A percentile compares a stretch with the other conserved stretches of the same genome.
phyloP scores from a whole-genome alignment of 2,329 filamentous ascomycete genomes.

The Calycina marina region DNA sequence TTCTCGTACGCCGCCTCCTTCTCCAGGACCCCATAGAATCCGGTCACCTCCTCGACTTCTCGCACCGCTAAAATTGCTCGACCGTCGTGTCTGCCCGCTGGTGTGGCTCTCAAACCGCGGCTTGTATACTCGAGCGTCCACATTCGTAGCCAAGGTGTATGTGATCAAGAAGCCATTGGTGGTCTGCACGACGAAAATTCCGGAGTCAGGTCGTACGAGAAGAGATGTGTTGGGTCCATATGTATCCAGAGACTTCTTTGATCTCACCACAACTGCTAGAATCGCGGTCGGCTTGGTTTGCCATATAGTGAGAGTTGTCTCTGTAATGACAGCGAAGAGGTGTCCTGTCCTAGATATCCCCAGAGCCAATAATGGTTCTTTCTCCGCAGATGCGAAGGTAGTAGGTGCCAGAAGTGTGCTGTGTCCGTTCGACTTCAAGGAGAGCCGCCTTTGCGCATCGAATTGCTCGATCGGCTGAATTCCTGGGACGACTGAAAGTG shows the following conservation, averaged over 20 bases:
- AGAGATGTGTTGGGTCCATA: constrained; percentile 81
- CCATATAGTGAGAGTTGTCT: constrained; percentile 82
- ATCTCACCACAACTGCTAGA: constrained; percentile 73
- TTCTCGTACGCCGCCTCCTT: constrained; percentile 70
- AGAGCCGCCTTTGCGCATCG: constrained; percentile 24
- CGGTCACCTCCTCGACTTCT: constrained; percentile 34
- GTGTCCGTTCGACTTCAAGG: constrained; percentile 7
- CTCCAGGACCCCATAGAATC: constrained; percentile 61
- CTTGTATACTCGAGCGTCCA: constrained; percentile 71
- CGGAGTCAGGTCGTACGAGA: constrained; percentile 77
- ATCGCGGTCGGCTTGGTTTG: constrained; percentile 91
- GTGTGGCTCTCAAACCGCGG: constrained; percentile 59
- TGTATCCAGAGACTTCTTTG: constrained; percentile 58
- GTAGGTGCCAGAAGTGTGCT: constrained; percentile 4
- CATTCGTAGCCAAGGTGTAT: constrained; percentile 78
- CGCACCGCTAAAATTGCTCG: constrained; percentile 44
- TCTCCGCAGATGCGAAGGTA: constrained; percentile 19
- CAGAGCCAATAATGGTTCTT: constrained; percentile 58
- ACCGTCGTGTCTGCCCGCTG: constrained; percentile 46
- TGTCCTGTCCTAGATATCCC: constrained; percentile 67
- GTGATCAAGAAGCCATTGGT: constrained; percentile 79
- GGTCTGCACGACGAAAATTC: constrained; percentile 84
- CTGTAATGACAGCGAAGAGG: constrained; percentile 76
- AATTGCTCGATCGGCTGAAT: constrained; percentile 45
- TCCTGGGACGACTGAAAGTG: constrained; percentile 41